phyloP scores from a whole-genome alignment of 164 flowering plant genomes.

The Vitis cinerea region DNA sequence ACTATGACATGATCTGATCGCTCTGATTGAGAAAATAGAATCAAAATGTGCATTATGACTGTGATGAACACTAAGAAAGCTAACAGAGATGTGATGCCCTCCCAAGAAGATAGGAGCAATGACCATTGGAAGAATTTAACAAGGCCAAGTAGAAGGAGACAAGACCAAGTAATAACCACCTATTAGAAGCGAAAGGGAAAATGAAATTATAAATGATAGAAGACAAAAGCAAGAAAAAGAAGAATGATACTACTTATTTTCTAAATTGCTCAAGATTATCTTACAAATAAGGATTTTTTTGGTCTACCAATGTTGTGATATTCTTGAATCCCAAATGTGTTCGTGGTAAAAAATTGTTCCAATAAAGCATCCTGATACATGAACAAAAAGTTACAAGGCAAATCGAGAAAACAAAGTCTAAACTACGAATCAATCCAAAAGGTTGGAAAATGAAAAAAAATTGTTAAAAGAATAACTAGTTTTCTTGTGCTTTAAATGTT shows the following conservation, averaged over 20 bases:
- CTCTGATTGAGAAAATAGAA: conserved; percentile 58
- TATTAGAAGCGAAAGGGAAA: conserved; percentile 12
- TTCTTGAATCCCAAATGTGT: conserved; percentile 47
- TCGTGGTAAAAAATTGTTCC: conserved; percentile 55
- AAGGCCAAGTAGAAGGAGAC: conserved; percentile 33
- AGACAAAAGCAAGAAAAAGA: neutral
- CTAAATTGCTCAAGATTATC: neutral
- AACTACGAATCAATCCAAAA: neutral
- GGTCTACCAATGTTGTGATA: conserved; percentile 55
- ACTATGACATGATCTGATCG: conserved; percentile 4
- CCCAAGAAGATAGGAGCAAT: conserved; percentile 58
- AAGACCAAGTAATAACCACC: conserved; percentile 59
- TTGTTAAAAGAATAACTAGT: no score
- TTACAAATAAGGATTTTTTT: conserved; percentile 62
- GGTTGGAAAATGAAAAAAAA: neutral
- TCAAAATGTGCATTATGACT: conserved; percentile 62
- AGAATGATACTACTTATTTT: neutral
- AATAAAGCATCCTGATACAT: conserved; percentile 61
- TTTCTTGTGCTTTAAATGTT: no score
- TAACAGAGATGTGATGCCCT: conserved; percentile 47
- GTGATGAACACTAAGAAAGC: conserved; percentile 44
- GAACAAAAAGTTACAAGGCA: no score
- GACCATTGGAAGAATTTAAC: conserved; percentile 44
- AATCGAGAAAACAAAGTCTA: neutral
- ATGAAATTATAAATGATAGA: neutral